A percentile compares a stretch with the other conserved stretches of the same genome.
phyloP scores from a whole-genome alignment of 495 filamentous ascomycete species.

The Neurospora sp. region DNA sequence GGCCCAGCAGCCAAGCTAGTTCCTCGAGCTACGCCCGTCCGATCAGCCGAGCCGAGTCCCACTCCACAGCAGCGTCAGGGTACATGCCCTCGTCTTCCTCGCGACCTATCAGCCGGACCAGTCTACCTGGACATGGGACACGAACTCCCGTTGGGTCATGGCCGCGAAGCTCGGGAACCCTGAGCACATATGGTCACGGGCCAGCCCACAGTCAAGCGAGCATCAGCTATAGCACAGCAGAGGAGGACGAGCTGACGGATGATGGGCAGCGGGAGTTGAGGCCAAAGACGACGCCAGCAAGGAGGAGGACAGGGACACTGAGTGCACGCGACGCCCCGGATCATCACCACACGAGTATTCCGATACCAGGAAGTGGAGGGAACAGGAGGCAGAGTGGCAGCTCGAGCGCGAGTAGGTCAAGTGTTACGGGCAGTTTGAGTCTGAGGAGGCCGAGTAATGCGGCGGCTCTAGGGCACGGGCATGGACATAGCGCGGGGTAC shows the following conservation, averaged over 20 bases:
- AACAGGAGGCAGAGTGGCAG: slow-evolving; percentile 43
- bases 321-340: slow-evolving; percentile 28
- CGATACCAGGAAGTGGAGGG: slow-evolving; percentile 7
- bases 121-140: slow-evolving; percentile 45
- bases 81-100: slow-evolving; percentile 38
- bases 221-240: slow-evolving; percentile 31
- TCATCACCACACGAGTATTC: slow-evolving; percentile 25
- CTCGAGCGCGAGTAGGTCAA: slow-evolving; percentile 27
- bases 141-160: slow-evolving; percentile 57
- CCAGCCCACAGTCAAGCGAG: slow-evolving; percentile 33
- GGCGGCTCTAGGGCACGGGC: not conserved
- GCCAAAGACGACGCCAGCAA: slow-evolving; percentile 43
- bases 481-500: not conserved
- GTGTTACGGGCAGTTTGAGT: slow-evolving; percentile 27
- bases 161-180: slow-evolving; percentile 36
- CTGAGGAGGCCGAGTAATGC: slow-evolving; percentile 18
- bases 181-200: slow-evolving; percentile 21
- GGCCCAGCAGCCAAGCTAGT: slow-evolving; percentile 54
- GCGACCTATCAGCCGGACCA: slow-evolving; percentile 55
- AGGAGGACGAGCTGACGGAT: slow-evolving; percentile 33
- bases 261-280: slow-evolving; percentile 25
- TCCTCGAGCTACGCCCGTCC: slow-evolving; percentile 41
- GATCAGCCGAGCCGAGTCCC: slow-evolving; percentile 37
- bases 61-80: slow-evolving; percentile 3
- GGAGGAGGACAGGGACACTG: slow-evolving; percentile 29